Conservation (phyloP, 2,329 filamentous ascomycete genomes). For the Ophiocordyceps sinensis region DNA sequence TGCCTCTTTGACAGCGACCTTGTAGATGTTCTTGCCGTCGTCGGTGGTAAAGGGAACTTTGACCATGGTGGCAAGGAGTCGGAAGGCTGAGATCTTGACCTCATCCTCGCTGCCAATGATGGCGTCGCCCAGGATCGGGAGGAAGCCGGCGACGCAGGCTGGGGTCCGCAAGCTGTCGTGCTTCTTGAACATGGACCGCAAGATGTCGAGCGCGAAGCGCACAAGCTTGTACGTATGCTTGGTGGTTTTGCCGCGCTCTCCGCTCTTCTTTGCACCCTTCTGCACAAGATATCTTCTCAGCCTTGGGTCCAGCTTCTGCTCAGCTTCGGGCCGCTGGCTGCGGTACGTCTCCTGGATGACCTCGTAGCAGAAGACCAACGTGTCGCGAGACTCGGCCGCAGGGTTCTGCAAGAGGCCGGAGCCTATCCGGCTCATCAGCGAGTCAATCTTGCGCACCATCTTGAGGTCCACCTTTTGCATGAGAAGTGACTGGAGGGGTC, state of each 20-base stretch:
- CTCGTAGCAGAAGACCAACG: conserved; percentile 91
- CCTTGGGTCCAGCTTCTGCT: conserved; percentile 44
- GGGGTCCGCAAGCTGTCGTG: conserved; percentile 68
- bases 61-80: conserved; percentile 71
- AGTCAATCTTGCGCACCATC: conserved; percentile 80
- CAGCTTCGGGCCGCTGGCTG: conserved; percentile 35
- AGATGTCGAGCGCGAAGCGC: conserved; percentile 74
- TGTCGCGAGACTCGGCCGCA: conserved; percentile 62
- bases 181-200: conserved; percentile 76
- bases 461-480: conserved; percentile 72
- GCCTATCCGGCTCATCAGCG: conserved; percentile 69
- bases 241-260: conserved; percentile 55
- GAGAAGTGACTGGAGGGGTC: conserved; percentile 64
- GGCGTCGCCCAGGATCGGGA: conserved; percentile 80
- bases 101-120: conserved; percentile 79
- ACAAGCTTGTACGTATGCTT: conserved; percentile 79
- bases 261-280: conserved; percentile 60
- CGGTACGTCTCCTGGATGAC: conserved; percentile 78
- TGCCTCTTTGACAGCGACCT: conserved; percentile 74
- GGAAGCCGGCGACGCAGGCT: conserved; percentile 67
- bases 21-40: conserved; percentile 46
- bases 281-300: conserved; percentile 67
- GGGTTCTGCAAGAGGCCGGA: conserved; percentile 73
- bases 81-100: conserved; percentile 76
- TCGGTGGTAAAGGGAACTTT: conserved; percentile 70